phyloP scores from a whole-genome alignment of 2,329 filamentous ascomycete species.

The Fusarium napiforme region DNA sequence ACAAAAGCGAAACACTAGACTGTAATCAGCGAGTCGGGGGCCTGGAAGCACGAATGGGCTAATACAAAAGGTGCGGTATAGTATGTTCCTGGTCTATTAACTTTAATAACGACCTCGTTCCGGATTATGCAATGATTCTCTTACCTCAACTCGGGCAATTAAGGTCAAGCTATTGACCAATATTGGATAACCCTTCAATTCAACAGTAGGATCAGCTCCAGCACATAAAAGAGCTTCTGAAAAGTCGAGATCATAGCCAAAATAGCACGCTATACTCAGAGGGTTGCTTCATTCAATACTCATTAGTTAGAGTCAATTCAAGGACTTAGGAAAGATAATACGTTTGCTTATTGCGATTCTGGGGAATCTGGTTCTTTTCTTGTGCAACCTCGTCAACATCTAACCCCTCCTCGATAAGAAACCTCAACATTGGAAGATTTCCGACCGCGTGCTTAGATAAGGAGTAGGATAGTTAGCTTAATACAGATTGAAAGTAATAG shows the following conservation, averaged over 20 bases:
- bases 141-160: too few species aligned
- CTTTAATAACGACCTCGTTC: fast-evolving
- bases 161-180: too few species aligned
- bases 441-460: fast-evolving
- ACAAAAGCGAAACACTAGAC: too few species aligned
- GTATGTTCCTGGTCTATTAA: fast-evolving
- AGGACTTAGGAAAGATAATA: fast-evolving
- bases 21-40: too few species aligned
- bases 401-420: fast-evolving
- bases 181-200: fast-evolving
- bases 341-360: fast-evolving
- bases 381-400: not conserved
- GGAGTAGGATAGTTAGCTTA: fast-evolving
- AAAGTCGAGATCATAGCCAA: too few species aligned
- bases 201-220: not conserved
- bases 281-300: fast-evolving
- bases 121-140: fast-evolving
- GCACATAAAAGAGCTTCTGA: fast-evolving
- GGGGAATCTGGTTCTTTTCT: too few species aligned
- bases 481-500: fast-evolving
- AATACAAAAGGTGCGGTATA: fast-evolving
- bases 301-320: fast-evolving
- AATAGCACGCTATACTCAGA: too few species aligned
- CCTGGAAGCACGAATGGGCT: not conserved
- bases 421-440: not conserved